Base-by-base conservation (phyloP, 768 basidiomycete genomes). In the Boletus pseudo-olivaceus region DNA sequence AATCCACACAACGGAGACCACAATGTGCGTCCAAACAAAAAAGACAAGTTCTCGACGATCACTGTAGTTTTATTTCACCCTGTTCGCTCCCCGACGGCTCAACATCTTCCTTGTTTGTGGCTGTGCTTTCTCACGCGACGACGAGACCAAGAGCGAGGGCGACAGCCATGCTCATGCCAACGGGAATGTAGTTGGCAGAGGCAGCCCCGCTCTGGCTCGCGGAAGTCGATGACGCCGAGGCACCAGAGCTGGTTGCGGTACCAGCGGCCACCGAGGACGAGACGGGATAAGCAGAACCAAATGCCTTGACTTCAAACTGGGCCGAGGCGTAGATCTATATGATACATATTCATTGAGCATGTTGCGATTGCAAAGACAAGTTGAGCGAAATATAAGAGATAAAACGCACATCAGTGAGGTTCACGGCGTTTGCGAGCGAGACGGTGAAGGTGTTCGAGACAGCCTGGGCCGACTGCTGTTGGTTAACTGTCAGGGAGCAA, bases 301-400 rank as follows among this genome's bases (percentile, higher is more conserved):
- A 56, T 7, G 83, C 64, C 65, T 83, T 81, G 68, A 90, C 77
- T 66, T 82, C 80, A 67, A 90, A 90, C 19, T 5, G 70, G 65
- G 51, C 76, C 44, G 27, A 84, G 81, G 83, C 82, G 56, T 76
- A 88, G 51, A 89, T 54, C 83, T 90, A 58, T 4, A 44, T 5
- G 32, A 41, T 5, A 46, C 4, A 41, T 5, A 11, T 26, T 33
- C 38, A 26, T 14, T 47, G 41, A 38, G 45, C n/a, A 50, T 44
- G 9, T 29, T n/a, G 19, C 23, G 33, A 47, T 26, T 32, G 17
- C 11, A 8, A 5, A 20, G 23, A 7, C 5, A 2, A 19, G 23
- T 2, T 3, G n/a, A 17, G 11, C 12, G 5, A 12, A 33, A 12
- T 12, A 12, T 12, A 12, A 14, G 6, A 1, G 10, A 20, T 11